Base-by-base conservation (phyloP, 2,329 filamentous ascomycete species). In the Epichloe uncinata region DNA sequence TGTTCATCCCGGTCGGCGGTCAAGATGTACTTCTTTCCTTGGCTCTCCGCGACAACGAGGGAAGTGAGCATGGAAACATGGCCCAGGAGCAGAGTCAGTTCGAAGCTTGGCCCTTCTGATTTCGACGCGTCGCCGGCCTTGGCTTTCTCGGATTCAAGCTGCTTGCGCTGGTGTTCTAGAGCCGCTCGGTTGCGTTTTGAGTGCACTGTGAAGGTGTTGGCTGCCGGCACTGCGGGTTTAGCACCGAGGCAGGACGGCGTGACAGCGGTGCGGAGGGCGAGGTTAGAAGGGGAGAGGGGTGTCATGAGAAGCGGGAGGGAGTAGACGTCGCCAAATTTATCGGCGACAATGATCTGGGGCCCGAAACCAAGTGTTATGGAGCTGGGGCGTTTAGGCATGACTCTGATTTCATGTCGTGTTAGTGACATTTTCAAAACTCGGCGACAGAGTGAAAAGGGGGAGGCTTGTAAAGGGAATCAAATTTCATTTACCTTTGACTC, bases 291-390 rank as follows among this genome's bases (percentile, higher is more conserved):
- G 22, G 58, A 55, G 18, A 50, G 51, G 35, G 56, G 60, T 35
- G 56, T 59, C 45, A 54, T 51, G 52, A 61, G 48, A 47, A 97
- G 72, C 13, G 93, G 91, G 7, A 98, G 69, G 11, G 86, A 79
- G 68, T 95, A 97, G 53, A 96, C 91, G 64, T 98, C 93, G 56
- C 93, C 93, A 61, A 97, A 97, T 66, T 98, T 98, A 72, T 98
- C 93, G 48, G 82, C 91, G 54, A 80, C 82, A 51, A 97, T 68
- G 54, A 98, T 87, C 8, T 81, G 85, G 42, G 75, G 73, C 61
- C 90, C 83, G 38, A 78, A 71, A 7, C 84, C 81, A 48, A 96
- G 68, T 47, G 76, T 70, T 51, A 97, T 72, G 36, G 85, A 81
- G 62, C 84, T 91, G 12, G 90, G 88, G 36, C 89, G 82, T 70